Base-by-base conservation (phyloP, 2,329 filamentous ascomycete genomes). In the Fusarium sp. region DNA sequence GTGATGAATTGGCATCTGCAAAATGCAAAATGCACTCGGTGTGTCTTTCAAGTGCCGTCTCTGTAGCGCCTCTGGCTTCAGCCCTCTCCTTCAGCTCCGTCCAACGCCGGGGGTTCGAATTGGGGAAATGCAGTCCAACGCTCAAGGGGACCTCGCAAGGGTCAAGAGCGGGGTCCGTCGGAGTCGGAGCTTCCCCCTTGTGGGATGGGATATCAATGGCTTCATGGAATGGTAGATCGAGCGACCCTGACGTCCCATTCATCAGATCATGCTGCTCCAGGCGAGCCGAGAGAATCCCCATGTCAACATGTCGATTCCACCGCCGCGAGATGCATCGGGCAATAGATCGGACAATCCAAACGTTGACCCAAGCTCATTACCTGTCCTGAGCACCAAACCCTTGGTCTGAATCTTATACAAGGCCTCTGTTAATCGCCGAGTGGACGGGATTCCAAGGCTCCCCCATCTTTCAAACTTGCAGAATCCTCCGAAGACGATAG, bases 11-110 rank as follows among this genome's bases (percentile, higher is more conserved):
- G 30, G 23, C 31, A 27, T 13, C 31, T 51, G 31, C 48, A 34
- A 30, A 23, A n/a, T 51, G 43, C 53, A 56, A 28, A 8, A 44
- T 60, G 31, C 28, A 28, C 16, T 54, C 34, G 51, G 27, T 27
- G 37, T 27, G 27, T 46, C 16, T 56, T n/a, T 56, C 28, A 16
- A 37, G 23, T n/a, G 23, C 27, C 16, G 16, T 44, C 27, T 54
- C 7, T 41, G 23, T 30, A 27, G 43, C 59, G 46, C 43, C 48
- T 47, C 57, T 47, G 44, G 41, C 52, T 28, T 47, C 51, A 71
- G 60, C 64, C 68, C 68, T 46, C 52, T 63, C 39, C 37, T 67
- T 61, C 67, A 74, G 70, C 67, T 74, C 67, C 72, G 72, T 73
- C 51, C 46, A 52, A 72, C 63, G 54, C 61, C 65, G 70, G 72